Base-by-base conservation (phyloP, 495 filamentous ascomycete species). In the Trypethelium eluteriae region DNA sequence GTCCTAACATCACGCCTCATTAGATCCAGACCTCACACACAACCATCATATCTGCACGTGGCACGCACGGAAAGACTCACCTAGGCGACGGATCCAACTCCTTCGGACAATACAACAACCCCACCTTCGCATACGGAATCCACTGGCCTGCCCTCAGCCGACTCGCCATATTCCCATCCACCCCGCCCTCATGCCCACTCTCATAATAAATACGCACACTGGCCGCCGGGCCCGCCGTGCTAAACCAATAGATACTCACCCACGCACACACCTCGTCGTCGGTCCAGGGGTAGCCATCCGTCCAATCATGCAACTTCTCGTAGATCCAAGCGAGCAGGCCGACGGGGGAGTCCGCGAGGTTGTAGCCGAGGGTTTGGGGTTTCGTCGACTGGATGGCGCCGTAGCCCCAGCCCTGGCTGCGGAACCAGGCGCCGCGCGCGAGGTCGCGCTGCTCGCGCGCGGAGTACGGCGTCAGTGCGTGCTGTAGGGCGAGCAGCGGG, bases 291-390 rank as follows among this genome's bases (percentile, higher is more conserved):
- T 88, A 88, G 1, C 67, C 72, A 69, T 90, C 87, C 0, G 83
- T 84, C 86, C 88, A 88, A 66, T 85, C 82, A 71, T 86, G 83
- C 38, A 89, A 79, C 69, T 89, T 91, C 72, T 89, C 88, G 62
- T 85, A 83, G 53, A 90, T 84, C 86, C 86, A 89, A 0, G 86
- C 80, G 18, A 89, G 73, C 49, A 85, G 75, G 9, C 79, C 86
- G 11, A 88, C 79, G 1, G 88, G 88, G 25, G 81, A 85, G 70
- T 88, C 86, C 3, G 77, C 74, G 0, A 89, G 77, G 0, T 75
- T 79, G 44, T 82, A 83, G 12, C 82, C 81, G 0, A 89, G 73
- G 0, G 87, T 89, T 66, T 86, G 81, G 1, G 88, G 88, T 68
- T 86, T 87, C 14, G 86, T 88, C 35, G 74, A 73, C 68, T 88